These are phyloP conservation scores for Dactylellina leptospora DNA, from an alignment of 2,329 filamentous ascomycete genomes.

Conservation along the genomic window DNA sequence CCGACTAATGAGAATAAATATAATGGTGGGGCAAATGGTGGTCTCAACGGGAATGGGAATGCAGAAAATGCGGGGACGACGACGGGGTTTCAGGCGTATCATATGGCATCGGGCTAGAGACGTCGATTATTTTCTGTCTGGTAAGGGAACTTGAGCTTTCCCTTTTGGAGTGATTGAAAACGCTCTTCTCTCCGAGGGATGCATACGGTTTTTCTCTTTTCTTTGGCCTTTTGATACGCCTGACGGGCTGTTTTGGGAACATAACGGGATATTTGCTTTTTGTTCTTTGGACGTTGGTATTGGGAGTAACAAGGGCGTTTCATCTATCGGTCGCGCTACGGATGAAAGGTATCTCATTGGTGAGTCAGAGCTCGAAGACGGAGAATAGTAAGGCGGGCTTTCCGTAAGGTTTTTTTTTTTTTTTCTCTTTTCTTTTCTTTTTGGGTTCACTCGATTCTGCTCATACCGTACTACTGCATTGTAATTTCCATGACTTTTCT, in stretches of 20 bases:
- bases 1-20: constrained; percentile 15
- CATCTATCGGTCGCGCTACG: neutral
- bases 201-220: too few species aligned
- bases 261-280: neutral
- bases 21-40: constrained; percentile 8
- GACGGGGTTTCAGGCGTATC: constrained; percentile 31
- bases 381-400: too few species aligned
- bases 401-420: constrained; percentile 10
- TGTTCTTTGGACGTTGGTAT: neutral
- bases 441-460: too few species aligned
- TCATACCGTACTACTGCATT: too few species aligned
- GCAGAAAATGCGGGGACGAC: neutral
- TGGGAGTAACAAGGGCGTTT: constrained; percentile 38
- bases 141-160: too few species aligned
- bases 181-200: too few species aligned
- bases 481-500: constrained; percentile 15
- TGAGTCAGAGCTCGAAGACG: too few species aligned
- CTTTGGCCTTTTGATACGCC: too few species aligned
- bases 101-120: constrained; percentile 26
- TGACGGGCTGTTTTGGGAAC: neutral
- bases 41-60: neutral
- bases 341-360: too few species aligned
- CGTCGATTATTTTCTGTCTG: constrained; percentile 32
- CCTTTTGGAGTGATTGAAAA: too few species aligned
- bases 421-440: constrained; percentile 7